Percentiles rank a stretch among this genome's conserved stretches.
Conservation (phyloP, 2,329 filamentous ascomycete genomes). For the Byssothecium circinans region DNA sequence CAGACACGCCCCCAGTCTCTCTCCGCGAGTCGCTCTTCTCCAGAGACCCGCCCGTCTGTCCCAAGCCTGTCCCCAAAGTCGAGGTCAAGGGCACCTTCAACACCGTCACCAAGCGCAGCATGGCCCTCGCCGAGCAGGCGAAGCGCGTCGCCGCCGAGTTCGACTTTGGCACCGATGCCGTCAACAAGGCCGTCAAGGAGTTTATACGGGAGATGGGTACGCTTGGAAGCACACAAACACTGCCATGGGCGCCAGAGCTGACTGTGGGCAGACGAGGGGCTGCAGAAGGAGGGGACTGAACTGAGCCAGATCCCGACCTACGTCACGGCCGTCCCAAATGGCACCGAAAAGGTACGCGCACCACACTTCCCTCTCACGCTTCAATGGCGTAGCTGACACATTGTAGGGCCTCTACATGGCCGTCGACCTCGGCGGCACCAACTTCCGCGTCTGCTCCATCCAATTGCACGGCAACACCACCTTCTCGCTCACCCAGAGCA, state of each 20-base stretch:
- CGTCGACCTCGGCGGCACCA: slow-evolving; percentile 96
- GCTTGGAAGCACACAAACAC: slow-evolving; percentile 13
- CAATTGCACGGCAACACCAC: slow-evolving; percentile 91
- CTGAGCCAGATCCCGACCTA: slow-evolving; percentile 97
- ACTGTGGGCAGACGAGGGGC: slow-evolving; percentile 68
- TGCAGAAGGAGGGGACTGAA: slow-evolving; percentile 74
- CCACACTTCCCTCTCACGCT: slow-evolving; percentile 10
- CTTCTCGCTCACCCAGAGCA: slow-evolving; percentile 90
- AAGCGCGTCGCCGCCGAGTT: slow-evolving; percentile 82
- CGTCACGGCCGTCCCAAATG: slow-evolving; percentile 93
- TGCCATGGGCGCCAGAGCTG: slow-evolving; percentile 12
- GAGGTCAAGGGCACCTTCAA: slow-evolving; percentile 40
- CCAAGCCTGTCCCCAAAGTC: slow-evolving; percentile 28
- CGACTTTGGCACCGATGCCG: slow-evolving; percentile 75
- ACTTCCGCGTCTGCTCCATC: slow-evolving; percentile 97
- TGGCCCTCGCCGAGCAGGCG: slow-evolving; percentile 67
- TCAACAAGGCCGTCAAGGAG: slow-evolving; percentile 79
- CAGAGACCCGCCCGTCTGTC: slow-evolving; percentile 31
- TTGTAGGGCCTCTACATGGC: slow-evolving; percentile 89
- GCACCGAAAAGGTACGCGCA: slow-evolving; percentile 81
- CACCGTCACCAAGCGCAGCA: slow-evolving; percentile 45
- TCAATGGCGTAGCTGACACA: slow-evolving; percentile 83
- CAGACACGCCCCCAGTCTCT: slow-evolving; percentile 16
- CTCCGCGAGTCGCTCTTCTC: slow-evolving; percentile 30
- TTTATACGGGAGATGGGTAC: slow-evolving; percentile 83